Evolutionary conservation across 352 stramenopile species (phyloP), one percentile per base, ranked within the genome.

Genomic region (Stephanocyclus meneghinianus): DNA sequence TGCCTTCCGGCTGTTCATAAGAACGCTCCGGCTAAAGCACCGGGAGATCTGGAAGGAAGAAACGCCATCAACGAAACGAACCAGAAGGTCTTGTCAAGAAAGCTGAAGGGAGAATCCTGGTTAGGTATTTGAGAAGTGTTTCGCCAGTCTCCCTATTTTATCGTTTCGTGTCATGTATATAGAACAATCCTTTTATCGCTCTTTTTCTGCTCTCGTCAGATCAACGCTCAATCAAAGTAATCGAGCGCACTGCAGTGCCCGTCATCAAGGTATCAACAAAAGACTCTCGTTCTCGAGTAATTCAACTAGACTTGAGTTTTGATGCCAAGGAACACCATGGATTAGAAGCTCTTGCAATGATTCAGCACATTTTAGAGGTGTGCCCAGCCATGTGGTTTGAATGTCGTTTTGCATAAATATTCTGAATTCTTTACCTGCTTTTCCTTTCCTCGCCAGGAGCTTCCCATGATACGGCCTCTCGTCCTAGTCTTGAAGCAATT

Each of bases 51-150:
- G 40, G 97, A 99, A 93, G 97, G 97, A 45, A 91, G 97, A 74
- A 99, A 99, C 84, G 97, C 97, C 15, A 98, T 99, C 75, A 98
- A 98, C 78, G 96, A 98, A 80, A 97, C 95, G 6, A 98, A 95
- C 90, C 97, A 99, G 83, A 97, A 98, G 81, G 95, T 99, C 37
- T 90, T 99, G 11, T 95, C 96, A 26, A 91, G 96, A 40, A 98
- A 97, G 66, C 85, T 99, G 10, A 96, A 96, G 16, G 91, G 94
- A 76, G 95, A 98, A 84, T 88, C 76, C 15, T 93, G 88, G 88
- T 81, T 93, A 57, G 76, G 75, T 83, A 75, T 66, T 69, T 68
- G 26, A 35, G 37, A 42, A 55, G 10, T 15, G 44, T 9, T 29
- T 21, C 32, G 11, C 9, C 42, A 50, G 9, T 64, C 37, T 57